Base-by-base conservation (phyloP, 148 eudicot genomes). In the Rhododendron ovatum region DNA sequence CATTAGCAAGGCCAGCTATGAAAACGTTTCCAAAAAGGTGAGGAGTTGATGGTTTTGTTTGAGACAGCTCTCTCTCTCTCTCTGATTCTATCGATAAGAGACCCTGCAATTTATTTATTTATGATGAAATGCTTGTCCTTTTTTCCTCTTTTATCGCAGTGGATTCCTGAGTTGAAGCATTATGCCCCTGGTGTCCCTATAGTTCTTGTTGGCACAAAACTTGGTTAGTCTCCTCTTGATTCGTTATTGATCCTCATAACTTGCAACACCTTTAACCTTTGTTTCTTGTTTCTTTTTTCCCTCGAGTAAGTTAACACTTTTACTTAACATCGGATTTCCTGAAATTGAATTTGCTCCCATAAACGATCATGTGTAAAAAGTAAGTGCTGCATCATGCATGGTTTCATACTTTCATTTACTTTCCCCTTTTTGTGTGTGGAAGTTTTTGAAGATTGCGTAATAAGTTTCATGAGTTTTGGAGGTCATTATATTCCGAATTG, bases 121-220 rank as follows among this genome's bases (percentile, higher is more conserved):
- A 61, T 78, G 47, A 73, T 84, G 84, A 73, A 20, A 28, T 83
- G 11, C 43, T 8, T 45, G 24, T 84, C 35, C 59, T 48, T 2
- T 51, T 78, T 76, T 22, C 53, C 48, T 51, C 30, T 14, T 33
- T 85, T 84, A 81, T 53, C n/a, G 47, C 96, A 96, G 99, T 96
- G 99, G 99, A 96, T 96, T 87, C 98, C 99, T 10, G 99, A 96
- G 91, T 91, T 96, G 94, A 94, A 95, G 94, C 99, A 96, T 86
- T 96, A 96, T 90, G 99, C 99, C 61, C 99, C 99, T 87, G 99
- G 98, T 76, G 98, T 96, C 82, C 99, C 99, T 77, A 96, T 96
- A 48, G 94, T 96, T 89, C 97, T 96, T 81, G 99, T 96, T 88
- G 99, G 99, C 85, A 96, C 99, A 83, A 96, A 96, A 87, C 95